Evolutionary conservation across 2,329 filamentous ascomycete species (phyloP).

Genomic region (Laburnicola sp.): DNA sequence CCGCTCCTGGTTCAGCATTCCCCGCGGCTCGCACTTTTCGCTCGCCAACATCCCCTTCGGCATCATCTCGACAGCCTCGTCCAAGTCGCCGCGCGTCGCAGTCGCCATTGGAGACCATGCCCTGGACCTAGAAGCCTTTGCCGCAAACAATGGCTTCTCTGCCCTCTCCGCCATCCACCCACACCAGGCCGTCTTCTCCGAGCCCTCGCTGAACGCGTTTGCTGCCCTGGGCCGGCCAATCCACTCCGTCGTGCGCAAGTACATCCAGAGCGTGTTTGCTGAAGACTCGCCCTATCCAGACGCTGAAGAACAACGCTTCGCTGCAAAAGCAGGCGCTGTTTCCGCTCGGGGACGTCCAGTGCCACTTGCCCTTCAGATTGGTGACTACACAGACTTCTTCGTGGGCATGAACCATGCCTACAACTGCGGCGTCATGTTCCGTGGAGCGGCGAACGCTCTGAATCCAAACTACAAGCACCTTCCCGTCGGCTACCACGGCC

Average conservation of each 20-base stretch:
- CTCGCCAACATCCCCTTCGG: slow-evolving; percentile 82
- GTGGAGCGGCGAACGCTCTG: slow-evolving; percentile 71
- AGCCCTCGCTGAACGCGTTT: slow-evolving; percentile 71
- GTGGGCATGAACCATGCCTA: slow-evolving; percentile 78
- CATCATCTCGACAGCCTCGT: slow-evolving; percentile 68
- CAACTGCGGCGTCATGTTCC: slow-evolving; percentile 72
- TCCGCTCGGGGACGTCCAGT: slow-evolving; percentile 61
- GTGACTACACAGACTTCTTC: slow-evolving; percentile 86
- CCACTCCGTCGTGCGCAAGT: slow-evolving; percentile 69
- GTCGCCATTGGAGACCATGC: slow-evolving; percentile 73
- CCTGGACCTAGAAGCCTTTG: slow-evolving; percentile 68
- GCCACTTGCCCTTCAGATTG: slow-evolving; percentile 76
- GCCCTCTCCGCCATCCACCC: slow-evolving; percentile 60
- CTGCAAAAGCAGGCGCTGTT: slow-evolving; percentile 63
- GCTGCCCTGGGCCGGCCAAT: slow-evolving; percentile 70
- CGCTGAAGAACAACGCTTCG: slow-evolving; percentile 62
- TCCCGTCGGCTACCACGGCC: slow-evolving; percentile 80
- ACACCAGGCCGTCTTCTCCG: slow-evolving; percentile 64
- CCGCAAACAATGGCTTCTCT: slow-evolving; percentile 62
- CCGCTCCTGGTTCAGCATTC: slow-evolving; percentile 62
- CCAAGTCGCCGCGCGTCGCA: slow-evolving; percentile 63
- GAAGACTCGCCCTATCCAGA: slow-evolving; percentile 62
- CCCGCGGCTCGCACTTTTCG: slow-evolving; percentile 68
- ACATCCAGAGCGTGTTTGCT: slow-evolving; percentile 69
- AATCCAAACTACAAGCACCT: slow-evolving; percentile 82